These are phyloP conservation scores for Trichoderma reesei DNA, from an alignment of 495 filamentous ascomycete genomes.

Conservation along the genomic window DNA sequence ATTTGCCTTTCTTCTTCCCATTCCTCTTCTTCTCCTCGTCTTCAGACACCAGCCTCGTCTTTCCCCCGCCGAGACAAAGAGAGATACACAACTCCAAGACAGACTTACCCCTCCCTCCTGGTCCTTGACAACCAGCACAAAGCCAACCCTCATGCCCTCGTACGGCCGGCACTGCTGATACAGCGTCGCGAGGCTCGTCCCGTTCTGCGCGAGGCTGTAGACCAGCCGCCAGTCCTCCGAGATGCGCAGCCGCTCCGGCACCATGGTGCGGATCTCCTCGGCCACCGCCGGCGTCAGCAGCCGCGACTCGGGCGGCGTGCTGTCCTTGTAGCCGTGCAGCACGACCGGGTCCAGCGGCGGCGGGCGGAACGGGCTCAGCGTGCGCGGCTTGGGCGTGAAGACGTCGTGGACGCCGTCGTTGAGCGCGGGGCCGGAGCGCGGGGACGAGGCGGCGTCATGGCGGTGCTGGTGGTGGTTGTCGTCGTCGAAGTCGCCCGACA, in stretches of 20 bases:
- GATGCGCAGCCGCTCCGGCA: slow-evolving; percentile 78
- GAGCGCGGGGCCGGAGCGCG: neutral
- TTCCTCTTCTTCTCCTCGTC: too few species aligned
- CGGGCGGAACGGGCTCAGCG: slow-evolving; percentile 29
- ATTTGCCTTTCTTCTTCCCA: neutral
- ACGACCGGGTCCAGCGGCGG: slow-evolving; percentile 37
- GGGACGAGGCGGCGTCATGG: slow-evolving; percentile 11
- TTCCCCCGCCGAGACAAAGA: too few species aligned
- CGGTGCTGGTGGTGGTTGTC: slow-evolving; percentile 20
- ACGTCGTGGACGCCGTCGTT: slow-evolving; percentile 30
- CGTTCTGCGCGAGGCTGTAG: slow-evolving; percentile 90
- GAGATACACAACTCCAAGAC: too few species aligned
- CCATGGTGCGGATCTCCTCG: slow-evolving; percentile 85
- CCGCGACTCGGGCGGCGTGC: slow-evolving; percentile 28
- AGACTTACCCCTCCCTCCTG: slow-evolving; percentile 56
- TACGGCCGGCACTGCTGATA: slow-evolving; percentile 62
- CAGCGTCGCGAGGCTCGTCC: slow-evolving; percentile 74
- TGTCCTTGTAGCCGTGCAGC: slow-evolving; percentile 29
- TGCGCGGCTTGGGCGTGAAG: slow-evolving; percentile 26
- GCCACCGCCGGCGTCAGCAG: slow-evolving; percentile 65
- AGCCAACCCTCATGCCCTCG: slow-evolving; percentile 63
- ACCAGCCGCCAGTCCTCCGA: slow-evolving; percentile 75
- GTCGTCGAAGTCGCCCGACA: slow-evolving; percentile 11
- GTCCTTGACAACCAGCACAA: slow-evolving; percentile 79
- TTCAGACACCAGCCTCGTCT: neutral